Evolutionary conservation across 805 yeast species (phyloP).

Genomic region (Pichia thaimueangensis): DNA sequence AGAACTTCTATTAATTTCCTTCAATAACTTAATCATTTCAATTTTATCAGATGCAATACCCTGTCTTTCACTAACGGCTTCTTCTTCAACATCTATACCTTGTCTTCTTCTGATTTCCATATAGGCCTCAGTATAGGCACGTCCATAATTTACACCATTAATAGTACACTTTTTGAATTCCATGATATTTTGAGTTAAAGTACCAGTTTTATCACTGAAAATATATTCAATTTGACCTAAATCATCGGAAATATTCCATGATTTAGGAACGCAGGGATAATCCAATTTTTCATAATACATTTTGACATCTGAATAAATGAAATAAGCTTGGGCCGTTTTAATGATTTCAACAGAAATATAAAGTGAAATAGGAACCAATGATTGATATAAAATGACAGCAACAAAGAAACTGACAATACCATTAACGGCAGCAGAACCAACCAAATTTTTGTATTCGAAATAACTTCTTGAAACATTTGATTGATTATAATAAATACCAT

Average conservation of each 20-base stretch:
- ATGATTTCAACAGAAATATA: slow-evolving; percentile 79
- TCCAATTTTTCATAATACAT: slow-evolving; percentile 66
- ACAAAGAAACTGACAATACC: slow-evolving; percentile 73
- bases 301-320: slow-evolving; percentile 67
- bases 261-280: slow-evolving; percentile 77
- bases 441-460: slow-evolving; percentile 67
- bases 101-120: slow-evolving; percentile 74
- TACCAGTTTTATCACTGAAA: slow-evolving; percentile 81
- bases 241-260: slow-evolving; percentile 84
- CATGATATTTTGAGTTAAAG: slow-evolving; percentile 79
- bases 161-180: slow-evolving; percentile 78
- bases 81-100: slow-evolving; percentile 64
- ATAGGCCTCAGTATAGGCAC: slow-evolving; percentile 77
- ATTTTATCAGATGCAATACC: slow-evolving; percentile 52
- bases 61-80: slow-evolving; percentile 33
- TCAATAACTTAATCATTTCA: slow-evolving; percentile 48
- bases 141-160: slow-evolving; percentile 65
- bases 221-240: slow-evolving; percentile 81
- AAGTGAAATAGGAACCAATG: slow-evolving; percentile 76
- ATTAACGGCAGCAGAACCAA: slow-evolving; percentile 56
- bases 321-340: slow-evolving; percentile 75
- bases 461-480: slow-evolving; percentile 46
- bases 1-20: slow-evolving; percentile 29
- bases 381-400: slow-evolving; percentile 67
- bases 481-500: slow-evolving; percentile 56